A percentile compares a stretch with the other conserved stretches of the same genome.
Evolutionary conservation across 257 asterid genomes (phyloP).

Genomic region (Gynochthodes officinalis): DNA sequence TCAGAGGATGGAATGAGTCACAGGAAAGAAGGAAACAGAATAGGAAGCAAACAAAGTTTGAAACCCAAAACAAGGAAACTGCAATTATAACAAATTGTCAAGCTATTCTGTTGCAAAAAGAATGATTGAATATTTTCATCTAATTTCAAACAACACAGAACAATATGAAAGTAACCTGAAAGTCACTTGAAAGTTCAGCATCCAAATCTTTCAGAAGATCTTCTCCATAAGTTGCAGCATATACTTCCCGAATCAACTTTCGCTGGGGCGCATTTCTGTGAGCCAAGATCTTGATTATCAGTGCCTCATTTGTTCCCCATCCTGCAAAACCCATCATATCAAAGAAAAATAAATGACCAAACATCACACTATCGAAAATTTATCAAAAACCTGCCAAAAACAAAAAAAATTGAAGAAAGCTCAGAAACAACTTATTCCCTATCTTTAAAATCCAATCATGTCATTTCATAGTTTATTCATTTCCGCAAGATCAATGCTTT

Average conservation of each 20-base stretch:
- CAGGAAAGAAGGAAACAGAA: neutral
- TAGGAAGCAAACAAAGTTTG: neutral
- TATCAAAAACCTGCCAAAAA: neutral
- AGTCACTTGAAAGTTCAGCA: slow-evolving; percentile 75
- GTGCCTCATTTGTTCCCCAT: slow-evolving; percentile 74
- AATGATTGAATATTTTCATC: neutral
- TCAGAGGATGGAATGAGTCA: neutral
- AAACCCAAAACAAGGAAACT: neutral
- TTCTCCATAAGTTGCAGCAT: slow-evolving; percentile 64
- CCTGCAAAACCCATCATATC: slow-evolving; percentile 38
- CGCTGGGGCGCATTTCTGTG: slow-evolving; percentile 80
- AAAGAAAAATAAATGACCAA: neutral
- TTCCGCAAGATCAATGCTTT: neutral
- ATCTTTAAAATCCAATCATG: neutral
- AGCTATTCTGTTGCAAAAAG: neutral
- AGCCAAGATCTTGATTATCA: slow-evolving; percentile 64
- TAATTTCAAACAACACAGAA: neutral
- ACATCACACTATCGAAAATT: neutral
- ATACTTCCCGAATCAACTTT: slow-evolving; percentile 63
- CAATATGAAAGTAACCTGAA: slow-evolving; percentile 47
- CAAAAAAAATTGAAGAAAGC: neutral
- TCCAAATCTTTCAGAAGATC: slow-evolving; percentile 83
- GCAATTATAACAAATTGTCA: neutral
- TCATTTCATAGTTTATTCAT: neutral
- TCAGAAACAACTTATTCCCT: neutral